Percentiles rank a stretch among this genome's conserved stretches.
These are phyloP conservation scores for Boeremia lycopersici DNA, from an alignment of 2,329 filamentous ascomycete genomes.

Conservation along the genomic window DNA sequence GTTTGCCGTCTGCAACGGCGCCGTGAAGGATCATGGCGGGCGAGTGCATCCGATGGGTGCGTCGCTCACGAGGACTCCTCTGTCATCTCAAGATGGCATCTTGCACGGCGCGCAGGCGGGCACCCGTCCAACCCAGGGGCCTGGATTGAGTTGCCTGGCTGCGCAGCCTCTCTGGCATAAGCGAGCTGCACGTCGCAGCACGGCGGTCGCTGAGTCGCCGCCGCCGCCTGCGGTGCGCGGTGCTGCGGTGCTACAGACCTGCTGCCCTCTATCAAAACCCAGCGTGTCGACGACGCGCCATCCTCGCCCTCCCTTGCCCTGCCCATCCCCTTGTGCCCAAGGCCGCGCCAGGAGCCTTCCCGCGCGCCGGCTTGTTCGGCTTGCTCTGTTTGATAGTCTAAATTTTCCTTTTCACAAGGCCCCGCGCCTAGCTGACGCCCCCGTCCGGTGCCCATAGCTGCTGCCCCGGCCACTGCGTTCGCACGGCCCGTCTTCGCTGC, in stretches of 20 bases:
- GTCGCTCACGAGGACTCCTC: slow-evolving; percentile 20
- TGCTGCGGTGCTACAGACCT: too few species aligned
- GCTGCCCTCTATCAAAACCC: slow-evolving; percentile 9
- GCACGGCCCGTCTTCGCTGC: slow-evolving; percentile 31
- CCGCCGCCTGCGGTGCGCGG: slow-evolving; percentile 4
- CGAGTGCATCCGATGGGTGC: slow-evolving; percentile 19
- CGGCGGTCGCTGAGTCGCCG: slow-evolving; percentile 23
- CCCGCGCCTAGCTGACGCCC: slow-evolving; percentile 25
- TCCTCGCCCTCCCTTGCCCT: neutral
- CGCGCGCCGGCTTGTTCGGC: slow-evolving; percentile 4
- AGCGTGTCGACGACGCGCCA: slow-evolving; percentile 5
- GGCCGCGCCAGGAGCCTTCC: slow-evolving; percentile 6
- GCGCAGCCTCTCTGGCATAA: slow-evolving; percentile 24
- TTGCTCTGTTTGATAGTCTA: neutral
- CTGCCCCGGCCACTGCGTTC: slow-evolving; percentile 29
- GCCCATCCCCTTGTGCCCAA: slow-evolving; percentile 5
- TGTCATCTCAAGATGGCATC: slow-evolving; percentile 19
- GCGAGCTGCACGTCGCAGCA: slow-evolving; percentile 29
- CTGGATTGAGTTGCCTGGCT: slow-evolving; percentile 20
- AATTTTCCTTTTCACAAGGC: slow-evolving; percentile 3
- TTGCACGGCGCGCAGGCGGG: slow-evolving; percentile 31
- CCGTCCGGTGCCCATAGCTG: slow-evolving; percentile 26
- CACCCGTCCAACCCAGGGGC: slow-evolving; percentile 27
- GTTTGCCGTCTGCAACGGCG: slow-evolving; percentile 32
- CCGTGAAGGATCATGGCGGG: slow-evolving; percentile 10